Percentiles rank a stretch among this genome's conserved stretches.
These are phyloP conservation scores for Helianthus tuberosus DNA, from an alignment of 129 eudicot species.

Conservation along the genomic window DNA sequence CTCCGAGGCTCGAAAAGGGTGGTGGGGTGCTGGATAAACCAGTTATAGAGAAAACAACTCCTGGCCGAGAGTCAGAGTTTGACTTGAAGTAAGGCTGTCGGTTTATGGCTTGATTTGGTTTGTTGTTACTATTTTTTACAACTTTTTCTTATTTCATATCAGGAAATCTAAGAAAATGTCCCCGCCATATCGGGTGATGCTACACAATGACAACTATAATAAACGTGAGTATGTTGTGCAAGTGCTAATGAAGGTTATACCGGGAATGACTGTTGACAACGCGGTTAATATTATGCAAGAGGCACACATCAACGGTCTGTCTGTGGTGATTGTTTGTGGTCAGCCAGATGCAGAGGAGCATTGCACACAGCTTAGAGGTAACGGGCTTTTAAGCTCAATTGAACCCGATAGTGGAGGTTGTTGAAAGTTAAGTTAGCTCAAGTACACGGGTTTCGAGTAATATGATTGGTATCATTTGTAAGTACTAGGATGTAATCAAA, in stretches of 20 bases:
- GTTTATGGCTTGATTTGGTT: not conserved
- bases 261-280: conserved; percentile 91
- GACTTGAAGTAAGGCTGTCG: conserved; percentile 65
- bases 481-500: conserved; percentile 41
- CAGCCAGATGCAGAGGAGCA: conserved; percentile 97
- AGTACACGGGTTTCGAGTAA: conserved; percentile 3
- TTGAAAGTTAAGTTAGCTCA: conserved; percentile 31
- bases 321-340: conserved; percentile 89
- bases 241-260: conserved; percentile 94
- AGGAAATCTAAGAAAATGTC: conserved; percentile 92
- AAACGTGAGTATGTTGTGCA: conserved; percentile 97
- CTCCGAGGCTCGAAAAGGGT: conserved; percentile 65
- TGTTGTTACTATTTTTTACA: no score
- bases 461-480: conserved; percentile 30
- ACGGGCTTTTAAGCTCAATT: conserved; percentile 87
- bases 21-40: conserved; percentile 89
- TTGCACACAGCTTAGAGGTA: conserved; percentile 88
- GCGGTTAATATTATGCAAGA: conserved; percentile 98
- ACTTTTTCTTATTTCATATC: conserved; percentile 4
- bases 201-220: conserved; percentile 90
- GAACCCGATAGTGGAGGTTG: conserved; percentile 94
- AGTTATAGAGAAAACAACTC: conserved; percentile 82
- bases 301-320: conserved; percentile 81
- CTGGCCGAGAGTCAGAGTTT: conserved; percentile 95
- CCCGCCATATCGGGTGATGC: conserved; percentile 91